Evolutionary conservation across 2,329 filamentous ascomycete species (phyloP), one percentile per base, ranked within the genome.

Genomic region (Beauveria asiatica): DNA sequence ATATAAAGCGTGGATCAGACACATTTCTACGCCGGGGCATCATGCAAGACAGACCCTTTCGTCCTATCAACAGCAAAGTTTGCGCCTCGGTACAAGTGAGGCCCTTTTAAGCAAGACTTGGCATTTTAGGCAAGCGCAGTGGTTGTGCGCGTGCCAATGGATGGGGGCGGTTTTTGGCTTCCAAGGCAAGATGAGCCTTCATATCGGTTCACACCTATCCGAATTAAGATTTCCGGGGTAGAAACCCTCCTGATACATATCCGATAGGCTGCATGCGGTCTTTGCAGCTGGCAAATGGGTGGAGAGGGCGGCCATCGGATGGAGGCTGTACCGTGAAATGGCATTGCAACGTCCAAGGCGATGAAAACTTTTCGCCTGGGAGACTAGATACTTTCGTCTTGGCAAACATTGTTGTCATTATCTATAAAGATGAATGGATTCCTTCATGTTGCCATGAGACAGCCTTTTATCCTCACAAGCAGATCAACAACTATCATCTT

Each of bases 391-490:
- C 33, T 13, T 21, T 17, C 5, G 19, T 11, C 55, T 50, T 49
- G 44, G 55, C 44, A 49, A 57, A 57, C 17, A 30, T 17, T 27
- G 19, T 11, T 17, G 54, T 16, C 9, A 39, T 21, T 21, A 16
- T 30, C 33, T 58, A 58, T 58, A 58, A 58, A 58, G 46, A 16
- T 19, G 13, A 16, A 19, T 21, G 25, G 3, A 37, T 58, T 13
- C 45, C 41, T 30, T 39, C 21, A 23, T 25, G 27, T 25, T 62
- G 37, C 11, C 19, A 7, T 27, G 23, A 21, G 13, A 42, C 17
- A 2, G 39, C 64, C 76, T 42, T 3, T 21, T n/a, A 13, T 2
- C 9, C 49, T 19, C 45, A 57, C 55, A 49, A 50, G 56, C 46
- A 51, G 48, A 58, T 51, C 56, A 42, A 33, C n/a, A 42, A 51